Evolutionary conservation across 202 grass and related monocot genomes (phyloP).

Genomic region (Setaria viridis): DNA sequence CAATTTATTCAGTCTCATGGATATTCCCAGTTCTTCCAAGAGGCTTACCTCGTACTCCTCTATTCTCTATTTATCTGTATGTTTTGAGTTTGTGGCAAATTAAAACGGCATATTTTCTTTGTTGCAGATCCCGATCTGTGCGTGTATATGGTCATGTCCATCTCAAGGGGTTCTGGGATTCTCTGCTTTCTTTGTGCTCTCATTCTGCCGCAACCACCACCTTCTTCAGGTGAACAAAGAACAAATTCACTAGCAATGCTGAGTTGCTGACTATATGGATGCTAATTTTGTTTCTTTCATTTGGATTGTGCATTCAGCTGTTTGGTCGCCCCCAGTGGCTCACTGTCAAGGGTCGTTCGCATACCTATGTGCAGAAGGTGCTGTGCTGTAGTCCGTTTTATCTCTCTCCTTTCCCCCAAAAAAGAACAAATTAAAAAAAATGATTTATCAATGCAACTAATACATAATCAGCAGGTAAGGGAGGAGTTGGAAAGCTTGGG

Average conservation of each 20-base stretch:
- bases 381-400: background rate
- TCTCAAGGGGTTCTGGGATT: slow-evolving; percentile 74
- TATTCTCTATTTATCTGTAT: background rate
- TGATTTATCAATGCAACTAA: slow-evolving; percentile 29
- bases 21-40: slow-evolving; percentile 82
- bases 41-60: slow-evolving; percentile 66
- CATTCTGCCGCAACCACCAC: slow-evolving; percentile 88
- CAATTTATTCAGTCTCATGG: slow-evolving; percentile 77
- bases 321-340: slow-evolving; percentile 93
- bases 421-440: background rate
- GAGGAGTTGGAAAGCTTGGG: slow-evolving; percentile 73
- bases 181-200: slow-evolving; percentile 90
- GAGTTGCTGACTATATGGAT: background rate
- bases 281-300: background rate
- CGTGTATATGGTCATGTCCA: slow-evolving; percentile 84
- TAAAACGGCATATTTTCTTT: background rate
- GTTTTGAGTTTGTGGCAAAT: background rate
- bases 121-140: slow-evolving; percentile 73
- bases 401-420: no score
- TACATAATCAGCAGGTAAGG: slow-evolving; percentile 55
- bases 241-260: background rate
- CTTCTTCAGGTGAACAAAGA: slow-evolving; percentile 70
- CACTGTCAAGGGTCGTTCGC: slow-evolving; percentile 81
- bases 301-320: slow-evolving; percentile 42
- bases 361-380: slow-evolving; percentile 85